Evolutionary conservation across 805 yeast genomes (phyloP).

Genomic region (Maudiozyma serrabonitensis): DNA sequence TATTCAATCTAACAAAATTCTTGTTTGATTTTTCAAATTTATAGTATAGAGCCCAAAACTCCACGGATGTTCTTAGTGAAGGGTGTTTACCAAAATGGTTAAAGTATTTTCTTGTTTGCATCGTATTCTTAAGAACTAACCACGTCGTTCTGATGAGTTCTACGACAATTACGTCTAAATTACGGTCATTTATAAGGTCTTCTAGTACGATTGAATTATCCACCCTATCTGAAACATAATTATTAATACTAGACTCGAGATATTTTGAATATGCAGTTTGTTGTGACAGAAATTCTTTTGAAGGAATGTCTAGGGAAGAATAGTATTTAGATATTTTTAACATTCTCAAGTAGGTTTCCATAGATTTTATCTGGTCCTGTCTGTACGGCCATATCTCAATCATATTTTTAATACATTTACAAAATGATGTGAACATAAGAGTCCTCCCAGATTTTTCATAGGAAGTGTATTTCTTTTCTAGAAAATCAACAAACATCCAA

Average conservation of each 20-base stretch:
- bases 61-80: constrained; percentile 31
- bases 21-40: constrained; percentile 40
- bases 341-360: constrained; percentile 17
- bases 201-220: constrained; percentile 21
- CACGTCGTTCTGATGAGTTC: constrained; percentile 28
- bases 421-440: constrained; percentile 8
- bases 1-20: constrained; percentile 37
- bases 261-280: constrained; percentile 17
- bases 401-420: constrained; percentile 7
- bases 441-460: constrained; percentile 5
- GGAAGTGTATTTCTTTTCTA: constrained; percentile 9
- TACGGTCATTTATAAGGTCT: constrained; percentile 33
- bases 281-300: constrained; percentile 11
- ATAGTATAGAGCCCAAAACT: constrained; percentile 51
- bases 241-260: constrained; percentile 17
- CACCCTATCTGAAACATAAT: constrained; percentile 15
- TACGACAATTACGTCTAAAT: constrained; percentile 32
- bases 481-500: constrained; percentile 10
- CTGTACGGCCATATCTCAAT: constrained; percentile 13
- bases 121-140: constrained; percentile 22
- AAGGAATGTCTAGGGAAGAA: constrained; percentile 11
- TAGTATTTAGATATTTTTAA: constrained; percentile 16
- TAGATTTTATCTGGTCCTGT: constrained; percentile 1
- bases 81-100: constrained; percentile 19
- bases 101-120: constrained; percentile 28